These are phyloP conservation scores for Spongospora subterranea DNA, from an alignment of 208 protist genomes.

Conservation along the genomic window DNA sequence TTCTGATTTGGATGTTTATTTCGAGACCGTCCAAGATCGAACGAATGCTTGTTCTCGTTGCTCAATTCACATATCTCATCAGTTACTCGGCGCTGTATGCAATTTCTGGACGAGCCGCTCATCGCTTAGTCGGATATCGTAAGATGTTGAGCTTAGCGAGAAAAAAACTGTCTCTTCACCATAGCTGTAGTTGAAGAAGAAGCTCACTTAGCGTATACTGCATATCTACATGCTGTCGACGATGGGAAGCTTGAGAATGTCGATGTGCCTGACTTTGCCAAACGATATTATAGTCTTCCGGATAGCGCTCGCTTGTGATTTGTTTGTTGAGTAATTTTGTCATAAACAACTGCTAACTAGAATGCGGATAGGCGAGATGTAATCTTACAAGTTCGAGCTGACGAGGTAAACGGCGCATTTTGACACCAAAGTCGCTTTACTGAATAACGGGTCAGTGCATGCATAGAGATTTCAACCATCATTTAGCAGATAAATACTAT, in stretches of 20 bases:
- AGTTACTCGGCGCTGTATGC: conserved; percentile 52
- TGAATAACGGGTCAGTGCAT: conserved; percentile 16
- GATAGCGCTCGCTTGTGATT: conserved; percentile 67
- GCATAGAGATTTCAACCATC: conserved; percentile 40
- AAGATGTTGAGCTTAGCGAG: neutral
- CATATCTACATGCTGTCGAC: conserved; percentile 30
- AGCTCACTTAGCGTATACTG: conserved; percentile 11
- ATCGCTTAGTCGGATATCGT: conserved; percentile 61
- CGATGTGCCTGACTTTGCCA: conserved; percentile 80
- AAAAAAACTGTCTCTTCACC: neutral
- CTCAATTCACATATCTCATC: conserved; percentile 58
- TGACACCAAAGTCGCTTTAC: neutral
- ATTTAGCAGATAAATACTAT: conserved; percentile 41
- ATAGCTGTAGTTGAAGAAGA: conserved; percentile 23
- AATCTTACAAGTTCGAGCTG: conserved; percentile 22
- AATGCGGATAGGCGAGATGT: neutral
- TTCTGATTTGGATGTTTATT: conserved; percentile 80
- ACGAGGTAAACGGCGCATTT: conserved; percentile 27
- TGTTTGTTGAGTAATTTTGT: neutral
- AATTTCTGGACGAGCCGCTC: conserved; percentile 7
- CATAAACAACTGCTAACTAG: too few species aligned
- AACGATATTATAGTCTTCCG: conserved; percentile 79
- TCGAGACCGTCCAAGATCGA: neutral
- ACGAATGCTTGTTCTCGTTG: conserved; percentile 59
- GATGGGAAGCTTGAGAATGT: conserved; percentile 65